phyloP scores from a whole-genome alignment of 441 rosid genomes.

The Corymbia citriodora region DNA sequence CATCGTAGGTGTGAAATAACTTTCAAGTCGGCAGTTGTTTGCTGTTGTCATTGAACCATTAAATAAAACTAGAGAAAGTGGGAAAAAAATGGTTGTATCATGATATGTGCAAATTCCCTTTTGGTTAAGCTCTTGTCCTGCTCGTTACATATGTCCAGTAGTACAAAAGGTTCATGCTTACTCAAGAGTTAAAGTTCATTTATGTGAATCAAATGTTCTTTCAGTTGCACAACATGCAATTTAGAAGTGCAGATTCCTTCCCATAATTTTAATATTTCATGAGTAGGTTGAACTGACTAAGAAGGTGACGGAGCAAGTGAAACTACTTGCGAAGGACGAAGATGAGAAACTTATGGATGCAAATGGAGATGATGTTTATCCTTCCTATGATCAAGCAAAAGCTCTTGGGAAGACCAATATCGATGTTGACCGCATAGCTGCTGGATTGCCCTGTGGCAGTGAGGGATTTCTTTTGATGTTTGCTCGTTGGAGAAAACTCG shows the following conservation, averaged over 20 bases:
- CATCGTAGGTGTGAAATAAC: background rate
- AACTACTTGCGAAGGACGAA: conserved; percentile 89
- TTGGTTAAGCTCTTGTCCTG: background rate
- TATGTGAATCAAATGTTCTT: background rate
- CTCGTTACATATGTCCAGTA: background rate
- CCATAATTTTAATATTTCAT: background rate
- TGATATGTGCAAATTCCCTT: background rate
- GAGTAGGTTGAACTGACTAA: conserved; percentile 73
- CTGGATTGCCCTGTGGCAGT: conserved; percentile 99
- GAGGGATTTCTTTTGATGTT: conserved; percentile 99
- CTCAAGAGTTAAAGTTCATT: background rate
- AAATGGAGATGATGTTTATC: conserved; percentile 57
- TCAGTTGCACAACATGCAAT: background rate
- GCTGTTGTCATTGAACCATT: background rate
- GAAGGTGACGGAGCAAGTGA: conserved; percentile 96
- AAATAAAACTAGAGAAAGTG: background rate
- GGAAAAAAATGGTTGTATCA: background rate
- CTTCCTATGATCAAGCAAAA: conserved; percentile 99
- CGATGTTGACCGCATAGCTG: conserved; percentile 95
- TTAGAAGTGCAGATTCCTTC: background rate
- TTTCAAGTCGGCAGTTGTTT: background rate
- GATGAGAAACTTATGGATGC: conserved; percentile 86
- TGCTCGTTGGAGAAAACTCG: conserved; percentile 99
- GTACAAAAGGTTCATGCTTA: background rate
- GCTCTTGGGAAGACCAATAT: conserved; percentile 98